Conservation (phyloP, 768 basidiomycete genomes). For the Kwoniella heveanensis region DNA sequence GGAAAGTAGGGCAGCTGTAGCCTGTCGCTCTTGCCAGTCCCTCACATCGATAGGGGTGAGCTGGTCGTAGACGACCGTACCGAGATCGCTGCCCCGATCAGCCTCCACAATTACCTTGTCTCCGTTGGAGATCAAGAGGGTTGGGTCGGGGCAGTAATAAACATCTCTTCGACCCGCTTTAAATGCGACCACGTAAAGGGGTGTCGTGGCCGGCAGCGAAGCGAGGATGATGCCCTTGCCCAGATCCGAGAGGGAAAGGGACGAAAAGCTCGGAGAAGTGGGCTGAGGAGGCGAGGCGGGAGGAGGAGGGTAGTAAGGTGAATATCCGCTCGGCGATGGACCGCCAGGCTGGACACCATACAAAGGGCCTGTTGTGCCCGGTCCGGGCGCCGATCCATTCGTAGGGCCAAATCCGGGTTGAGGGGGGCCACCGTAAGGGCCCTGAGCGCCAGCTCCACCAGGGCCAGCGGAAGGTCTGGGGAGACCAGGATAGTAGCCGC, state of each 20-base stretch:
- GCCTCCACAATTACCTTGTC: slow-evolving; percentile 97
- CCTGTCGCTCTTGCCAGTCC: slow-evolving; percentile 81
- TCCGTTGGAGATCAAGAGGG: slow-evolving; percentile 71
- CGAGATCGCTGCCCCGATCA: slow-evolving; percentile 89
- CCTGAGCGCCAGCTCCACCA: slow-evolving; percentile 24
- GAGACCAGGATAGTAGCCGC: slow-evolving; percentile 6
- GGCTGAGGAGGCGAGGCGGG: slow-evolving; percentile 17
- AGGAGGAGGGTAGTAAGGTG: slow-evolving; percentile 13
- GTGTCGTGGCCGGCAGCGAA: slow-evolving; percentile 77
- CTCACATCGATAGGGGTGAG: slow-evolving; percentile 89
- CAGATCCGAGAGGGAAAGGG: slow-evolving; percentile 58
- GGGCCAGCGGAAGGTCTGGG: neutral
- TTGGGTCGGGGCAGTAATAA: slow-evolving; percentile 79
- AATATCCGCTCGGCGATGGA: slow-evolving; percentile 1
- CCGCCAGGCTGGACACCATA: neutral
- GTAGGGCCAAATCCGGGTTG: slow-evolving; percentile 4
- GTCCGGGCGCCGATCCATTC: slow-evolving; percentile 2
- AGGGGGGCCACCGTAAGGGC: slow-evolving; percentile 26
- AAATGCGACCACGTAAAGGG: slow-evolving; percentile 96
- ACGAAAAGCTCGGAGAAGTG: slow-evolving; percentile 44
- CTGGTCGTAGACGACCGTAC: slow-evolving; percentile 80
- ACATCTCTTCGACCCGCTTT: slow-evolving; percentile 94
- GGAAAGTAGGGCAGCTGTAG: slow-evolving; percentile 59
- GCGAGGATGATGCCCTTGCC: slow-evolving; percentile 88
- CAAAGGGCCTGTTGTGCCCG: neutral